These are phyloP conservation scores for Daldinia eschscholtzii DNA, from an alignment of 2,329 filamentous ascomycete species.

Conservation along the genomic window DNA sequence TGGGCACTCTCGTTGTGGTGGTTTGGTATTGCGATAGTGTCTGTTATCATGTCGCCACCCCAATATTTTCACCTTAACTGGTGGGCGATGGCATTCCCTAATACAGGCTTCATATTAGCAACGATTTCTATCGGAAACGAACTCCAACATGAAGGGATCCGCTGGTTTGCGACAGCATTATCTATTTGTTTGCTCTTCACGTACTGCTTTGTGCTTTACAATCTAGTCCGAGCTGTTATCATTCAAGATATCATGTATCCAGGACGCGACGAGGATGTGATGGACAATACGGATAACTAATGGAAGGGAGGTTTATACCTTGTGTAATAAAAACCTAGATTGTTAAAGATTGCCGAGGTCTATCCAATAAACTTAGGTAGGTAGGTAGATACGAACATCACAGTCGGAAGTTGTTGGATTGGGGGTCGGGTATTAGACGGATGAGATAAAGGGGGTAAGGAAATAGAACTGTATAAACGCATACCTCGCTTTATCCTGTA, in stretches of 20 bases:
- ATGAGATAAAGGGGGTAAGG: not conserved
- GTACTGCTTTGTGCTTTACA: conserved; percentile 60
- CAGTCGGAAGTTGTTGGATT: not conserved
- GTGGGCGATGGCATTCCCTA: conserved; percentile 74
- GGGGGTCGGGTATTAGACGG: not conserved
- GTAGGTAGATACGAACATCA: no score
- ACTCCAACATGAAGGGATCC: conserved; percentile 59
- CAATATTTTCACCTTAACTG: conserved; percentile 70
- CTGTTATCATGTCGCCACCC: conserved; percentile 60
- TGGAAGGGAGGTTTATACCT: not conserved
- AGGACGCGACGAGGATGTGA: conserved; percentile 65
- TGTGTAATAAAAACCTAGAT: not conserved
- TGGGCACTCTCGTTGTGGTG: conserved; percentile 74
- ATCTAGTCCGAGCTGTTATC: conserved; percentile 61
- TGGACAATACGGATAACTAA: conserved; percentile 28
- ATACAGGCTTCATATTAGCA: conserved; percentile 69
- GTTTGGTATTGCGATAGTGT: conserved; percentile 64
- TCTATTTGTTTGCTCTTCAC: conserved; percentile 59
- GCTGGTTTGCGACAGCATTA: conserved; percentile 64
- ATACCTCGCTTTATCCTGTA: not conserved
- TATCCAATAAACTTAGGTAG: no score
- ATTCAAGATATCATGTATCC: conserved; percentile 67
- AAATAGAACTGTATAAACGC: not conserved
- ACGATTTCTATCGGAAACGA: conserved; percentile 67
- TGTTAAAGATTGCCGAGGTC: not conserved